Evolutionary conservation across 306 rosid genomes (phyloP).

Genomic region (Sicyos edulis): DNA sequence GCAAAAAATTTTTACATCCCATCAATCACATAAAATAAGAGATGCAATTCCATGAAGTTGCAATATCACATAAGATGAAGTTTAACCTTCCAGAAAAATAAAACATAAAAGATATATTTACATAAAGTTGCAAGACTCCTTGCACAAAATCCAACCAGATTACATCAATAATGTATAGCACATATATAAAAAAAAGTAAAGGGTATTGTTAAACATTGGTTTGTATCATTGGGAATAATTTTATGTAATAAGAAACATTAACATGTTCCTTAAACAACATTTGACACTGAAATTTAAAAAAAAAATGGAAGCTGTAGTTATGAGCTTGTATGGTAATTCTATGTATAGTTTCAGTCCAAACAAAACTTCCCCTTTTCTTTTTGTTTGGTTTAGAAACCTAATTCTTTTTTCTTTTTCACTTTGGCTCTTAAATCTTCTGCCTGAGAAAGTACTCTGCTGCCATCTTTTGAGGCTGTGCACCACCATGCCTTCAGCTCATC

Average conservation of each 20-base stretch:
- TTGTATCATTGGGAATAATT: too few relatives aligned
- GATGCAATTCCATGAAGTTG: too few relatives aligned
- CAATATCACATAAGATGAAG: background rate
- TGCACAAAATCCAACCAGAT: background rate
- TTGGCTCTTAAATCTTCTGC: slow-evolving; percentile 50
- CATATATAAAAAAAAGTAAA: background rate
- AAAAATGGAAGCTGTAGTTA: background rate
- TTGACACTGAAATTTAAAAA: too few relatives aligned
- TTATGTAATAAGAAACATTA: too few relatives aligned
- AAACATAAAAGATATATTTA: background rate
- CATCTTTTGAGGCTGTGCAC: slow-evolving; percentile 41
- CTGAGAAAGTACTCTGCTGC: slow-evolving; percentile 37
- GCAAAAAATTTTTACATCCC: background rate
- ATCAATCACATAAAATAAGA: background rate
- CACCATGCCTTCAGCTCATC: slow-evolving; percentile 93
- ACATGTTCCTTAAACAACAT: too few relatives aligned
- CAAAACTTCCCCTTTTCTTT: background rate
- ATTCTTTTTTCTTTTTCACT: slow-evolving; percentile 41
- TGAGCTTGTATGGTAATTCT: slow-evolving; percentile 8
- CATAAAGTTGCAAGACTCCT: background rate
- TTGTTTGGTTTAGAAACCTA: slow-evolving; percentile 37
- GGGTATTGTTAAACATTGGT: too few relatives aligned
- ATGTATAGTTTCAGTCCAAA: slow-evolving; percentile 9
- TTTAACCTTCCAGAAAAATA: too few relatives aligned
- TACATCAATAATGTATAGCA: background rate